Percentiles rank a stretch among this genome's conserved stretches.
Evolutionary conservation across 495 filamentous ascomycete genomes (phyloP).

Genomic region (Pseudotulostoma volvatum): DNA sequence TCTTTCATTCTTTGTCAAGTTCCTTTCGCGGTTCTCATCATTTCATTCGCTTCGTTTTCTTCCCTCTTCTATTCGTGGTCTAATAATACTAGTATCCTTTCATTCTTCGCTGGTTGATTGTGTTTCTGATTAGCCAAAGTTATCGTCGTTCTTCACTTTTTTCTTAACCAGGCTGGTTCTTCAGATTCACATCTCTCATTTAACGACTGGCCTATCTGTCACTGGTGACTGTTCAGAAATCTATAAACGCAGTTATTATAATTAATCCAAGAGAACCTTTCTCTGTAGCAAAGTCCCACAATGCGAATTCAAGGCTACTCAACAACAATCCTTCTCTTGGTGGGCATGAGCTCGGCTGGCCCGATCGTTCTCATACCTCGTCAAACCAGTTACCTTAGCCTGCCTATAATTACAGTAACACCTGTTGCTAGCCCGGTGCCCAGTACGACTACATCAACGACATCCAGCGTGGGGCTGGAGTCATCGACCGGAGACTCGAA

Average conservation of each 20-base stretch:
- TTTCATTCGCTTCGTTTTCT: too few relatives aligned
- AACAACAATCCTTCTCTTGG: neutral
- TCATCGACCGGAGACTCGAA: too few relatives aligned
- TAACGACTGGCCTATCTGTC: neutral
- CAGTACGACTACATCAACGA: too few relatives aligned
- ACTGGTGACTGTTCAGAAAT: neutral
- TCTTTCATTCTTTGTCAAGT: too few relatives aligned
- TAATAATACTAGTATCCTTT: too few relatives aligned
- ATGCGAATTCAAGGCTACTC: neutral
- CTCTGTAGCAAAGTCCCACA: neutral
- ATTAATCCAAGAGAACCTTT: neutral
- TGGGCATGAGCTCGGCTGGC: constrained; percentile 17
- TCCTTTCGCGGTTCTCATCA: too few relatives aligned
- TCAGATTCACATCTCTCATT: neutral
- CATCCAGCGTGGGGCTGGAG: too few relatives aligned
- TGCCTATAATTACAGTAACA: neutral
- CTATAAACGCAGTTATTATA: neutral
- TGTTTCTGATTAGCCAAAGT: neutral
- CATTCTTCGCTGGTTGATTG: too few relatives aligned
- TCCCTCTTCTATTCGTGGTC: too few relatives aligned
- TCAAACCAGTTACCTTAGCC: neutral
- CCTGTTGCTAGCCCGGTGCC: neutral
- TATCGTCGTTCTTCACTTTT: neutral
- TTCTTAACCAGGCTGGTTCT: neutral
- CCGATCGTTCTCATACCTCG: constrained; percentile 17